A percentile compares a stretch with the other conserved stretches of the same genome.
Conservation (phyloP, 176 grass and related monocot species). For the Carex scoparia region DNA sequence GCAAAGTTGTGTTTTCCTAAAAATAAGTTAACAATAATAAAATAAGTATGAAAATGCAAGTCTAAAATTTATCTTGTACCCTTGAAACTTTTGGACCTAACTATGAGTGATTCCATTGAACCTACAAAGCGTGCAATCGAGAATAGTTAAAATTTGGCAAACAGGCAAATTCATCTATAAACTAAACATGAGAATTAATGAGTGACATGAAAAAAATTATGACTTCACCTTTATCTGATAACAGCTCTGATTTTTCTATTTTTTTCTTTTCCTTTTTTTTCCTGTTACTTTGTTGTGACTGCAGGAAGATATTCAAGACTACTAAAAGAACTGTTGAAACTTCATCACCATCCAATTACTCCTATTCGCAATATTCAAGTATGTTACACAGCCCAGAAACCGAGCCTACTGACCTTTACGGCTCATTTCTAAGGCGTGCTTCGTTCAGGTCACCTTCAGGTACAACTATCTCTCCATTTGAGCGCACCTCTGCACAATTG, state of each 20-base stretch:
- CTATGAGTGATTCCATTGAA: not conserved
- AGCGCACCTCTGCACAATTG: not conserved
- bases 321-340: constrained; percentile 3
- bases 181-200: not conserved
- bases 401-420: constrained; percentile 30
- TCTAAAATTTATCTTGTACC: not conserved
- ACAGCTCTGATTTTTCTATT: not conserved
- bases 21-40: not conserved
- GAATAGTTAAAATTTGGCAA: not conserved
- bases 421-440: constrained; percentile 26
- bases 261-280: not conserved
- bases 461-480: constrained; percentile 19
- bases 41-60: not conserved
- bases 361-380: constrained; percentile 40
- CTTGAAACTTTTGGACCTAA: not conserved
- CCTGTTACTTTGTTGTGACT: not conserved
- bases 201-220: not conserved
- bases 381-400: constrained; percentile 33
- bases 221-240: not conserved
- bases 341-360: constrained; percentile 22
- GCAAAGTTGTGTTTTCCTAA: constrained; percentile 8
- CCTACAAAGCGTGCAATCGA: not conserved
- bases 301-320: constrained; percentile 37
- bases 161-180: not conserved
- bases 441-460: constrained; percentile 39